Evolutionary conservation across 768 basidiomycete genomes (phyloP), one percentile per base, ranked within the genome.

Genomic region (Phlegmacium glaucopus): DNA sequence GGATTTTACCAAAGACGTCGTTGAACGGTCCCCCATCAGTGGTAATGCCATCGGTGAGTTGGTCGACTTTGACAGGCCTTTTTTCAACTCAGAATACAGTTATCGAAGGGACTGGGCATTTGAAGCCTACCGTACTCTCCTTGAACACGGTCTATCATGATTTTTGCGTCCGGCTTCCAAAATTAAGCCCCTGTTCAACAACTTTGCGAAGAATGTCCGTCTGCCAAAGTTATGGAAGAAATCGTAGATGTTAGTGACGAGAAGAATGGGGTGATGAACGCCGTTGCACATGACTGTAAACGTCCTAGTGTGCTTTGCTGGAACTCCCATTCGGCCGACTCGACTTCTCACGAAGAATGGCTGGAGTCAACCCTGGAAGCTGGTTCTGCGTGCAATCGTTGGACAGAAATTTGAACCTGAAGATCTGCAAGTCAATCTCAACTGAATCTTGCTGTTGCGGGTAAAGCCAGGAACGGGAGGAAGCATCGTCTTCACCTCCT

Each of bases 361-460:
- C 74, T 18, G 72, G 75, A 38, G 57, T 72, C 35, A 77, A 74
- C 13, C 77, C 69, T 5, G 76, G 74, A 15, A 71, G 71, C 39
- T 75, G 69, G 71, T 48, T 74, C 41, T 75, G 72, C 45, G 72
- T 72, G 8, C 67, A 72, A 47, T 63, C 71, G 71, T 67, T 26
- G 68, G 64, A 42, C 71, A 61, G 75, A 70, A 40, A 42, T 57
- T 45, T 28, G 32, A 38, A 35, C 11, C 12, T 18, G n/a, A n/a
- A n/a, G n/a, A 8, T 17, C 16, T 18, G 2, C 9, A 17, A 18
- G 26, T 16, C n/a, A n/a, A 22, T 25, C 3, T 15, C 16, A 16
- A 8, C 9, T 40, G 15, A 39, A 4, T 13, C 16, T 28, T 51
- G 35, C 41, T 18, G 2, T 30, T 12, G 9, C 9, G 6, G 74